phyloP scores from a whole-genome alignment of 2,329 filamentous ascomycete genomes.

The Aureobasidium musti region DNA sequence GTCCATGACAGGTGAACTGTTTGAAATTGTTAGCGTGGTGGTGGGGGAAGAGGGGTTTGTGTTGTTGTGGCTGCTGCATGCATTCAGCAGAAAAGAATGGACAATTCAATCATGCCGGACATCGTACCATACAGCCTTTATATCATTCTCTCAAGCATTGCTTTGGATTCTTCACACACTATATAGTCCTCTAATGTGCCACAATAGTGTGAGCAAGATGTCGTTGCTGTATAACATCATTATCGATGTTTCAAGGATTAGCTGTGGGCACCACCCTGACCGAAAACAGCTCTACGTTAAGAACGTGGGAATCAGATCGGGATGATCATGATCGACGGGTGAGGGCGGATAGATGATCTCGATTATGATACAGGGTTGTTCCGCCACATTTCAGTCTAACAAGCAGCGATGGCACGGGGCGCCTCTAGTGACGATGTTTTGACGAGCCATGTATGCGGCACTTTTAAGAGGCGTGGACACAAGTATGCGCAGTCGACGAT shows the following conservation, averaged over 20 bases:
- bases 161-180: no score
- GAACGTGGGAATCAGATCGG: not conserved
- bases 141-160: no score
- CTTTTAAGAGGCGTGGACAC: not conserved
- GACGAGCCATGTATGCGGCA: not conserved
- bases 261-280: not conserved
- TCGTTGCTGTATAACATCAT: not conserved
- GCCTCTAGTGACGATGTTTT: not conserved
- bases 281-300: not conserved
- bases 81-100: no score
- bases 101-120: no score
- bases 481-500: not conserved
- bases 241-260: not conserved
- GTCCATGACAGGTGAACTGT: not conserved
- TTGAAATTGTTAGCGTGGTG: not conserved
- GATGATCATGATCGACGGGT: not conserved
- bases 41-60: not conserved
- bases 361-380: not conserved
- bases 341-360: not conserved
- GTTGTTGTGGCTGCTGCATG: no score
- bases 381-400: not conserved
- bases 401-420: not conserved
- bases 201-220: not conserved
- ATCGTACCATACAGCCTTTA: no score
- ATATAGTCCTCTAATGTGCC: no score